Conservation (phyloP, 2,329 filamentous ascomycete species). For the Trichoderma koningii region DNA sequence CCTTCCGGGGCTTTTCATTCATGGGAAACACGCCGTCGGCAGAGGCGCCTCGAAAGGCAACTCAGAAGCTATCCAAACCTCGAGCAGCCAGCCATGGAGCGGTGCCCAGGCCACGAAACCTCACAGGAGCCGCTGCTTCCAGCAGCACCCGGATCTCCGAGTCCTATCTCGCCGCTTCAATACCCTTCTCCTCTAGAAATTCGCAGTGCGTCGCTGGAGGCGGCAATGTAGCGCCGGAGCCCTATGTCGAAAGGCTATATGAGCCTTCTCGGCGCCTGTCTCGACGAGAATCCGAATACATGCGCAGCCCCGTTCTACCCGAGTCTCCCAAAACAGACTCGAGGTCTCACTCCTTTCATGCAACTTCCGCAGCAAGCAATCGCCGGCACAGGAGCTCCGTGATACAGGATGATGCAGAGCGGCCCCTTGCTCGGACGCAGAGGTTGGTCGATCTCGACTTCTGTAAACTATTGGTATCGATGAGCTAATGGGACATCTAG, state of each 20-base stretch:
- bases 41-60: constrained; percentile 44
- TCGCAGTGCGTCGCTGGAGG: not conserved
- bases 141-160: constrained; percentile 36
- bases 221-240: constrained; percentile 2
- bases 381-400: constrained; percentile 24
- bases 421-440: constrained; percentile 24
- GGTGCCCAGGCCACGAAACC: constrained; percentile 45
- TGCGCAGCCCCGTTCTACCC: constrained; percentile 11
- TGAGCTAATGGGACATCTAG: constrained; percentile 7
- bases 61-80: constrained; percentile 57
- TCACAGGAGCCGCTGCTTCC: constrained; percentile 26
- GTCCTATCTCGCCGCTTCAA: constrained; percentile 38
- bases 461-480: not conserved
- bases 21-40: constrained; percentile 57
- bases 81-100: constrained; percentile 45
- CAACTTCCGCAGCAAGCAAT: constrained; percentile 6
- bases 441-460: constrained; percentile 27
- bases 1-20: constrained; percentile 4
- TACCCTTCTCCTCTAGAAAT: constrained; percentile 27
- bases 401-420: constrained; percentile 10
- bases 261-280: constrained; percentile 19
- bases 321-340: constrained; percentile 11
- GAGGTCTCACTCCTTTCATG: constrained; percentile 24
- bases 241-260: constrained; percentile 8
- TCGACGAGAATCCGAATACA: constrained; percentile 22